Evolutionary conservation across 148 eudicot species (phyloP), one percentile per base, ranked within the genome.

Genomic region (Linanthus parryae): DNA sequence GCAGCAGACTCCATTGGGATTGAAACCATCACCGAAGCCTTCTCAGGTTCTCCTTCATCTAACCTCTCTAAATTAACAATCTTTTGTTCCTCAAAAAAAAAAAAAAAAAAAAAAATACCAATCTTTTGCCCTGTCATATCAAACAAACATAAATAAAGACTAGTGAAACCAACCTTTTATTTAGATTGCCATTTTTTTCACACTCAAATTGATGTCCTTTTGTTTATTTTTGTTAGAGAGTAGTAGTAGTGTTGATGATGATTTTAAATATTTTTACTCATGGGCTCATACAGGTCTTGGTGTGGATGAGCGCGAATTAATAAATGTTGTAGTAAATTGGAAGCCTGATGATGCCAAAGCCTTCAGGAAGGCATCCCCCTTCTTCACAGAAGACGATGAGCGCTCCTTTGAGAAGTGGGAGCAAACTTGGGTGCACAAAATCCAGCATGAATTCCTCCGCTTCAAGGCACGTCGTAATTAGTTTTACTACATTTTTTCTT

Each of bases 251-350:
- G n/a, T n/a, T n/a, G n/a, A n/a, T n/a, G 33, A 24, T 0, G 5
- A 30, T 35, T 10, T 1, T 1, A 18, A 17, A 18, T 30, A 4
- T n/a, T 31, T 13, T 51, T 31, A 51, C 13, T 17, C 18, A 3
- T 17, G 0, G 30, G 3, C 2, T 23, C 22, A 8, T 12, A 30
- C 30, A 86, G 90, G 95, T 22, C 65, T 83, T 37, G 95, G 95
- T 58, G 69, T 83, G n/a, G 91, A 87, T 48, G 95, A 87, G 71
- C 77, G 65, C 37, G 54, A 69, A 8, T 47, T 87, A 65, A 67
- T 83, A 42, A 48, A 78, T 16, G 66, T 65, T 8, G 49, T 80
- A 64, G 87, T 84, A 34, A 83, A 73, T 23, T 83, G 82, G 91
- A 64, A 71, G 30, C 70, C 59, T 3, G 72, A 80, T 21, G 69